Conservation (phyloP, 2,329 filamentous ascomycete genomes). For the Arthrobotrys sinensis region DNA sequence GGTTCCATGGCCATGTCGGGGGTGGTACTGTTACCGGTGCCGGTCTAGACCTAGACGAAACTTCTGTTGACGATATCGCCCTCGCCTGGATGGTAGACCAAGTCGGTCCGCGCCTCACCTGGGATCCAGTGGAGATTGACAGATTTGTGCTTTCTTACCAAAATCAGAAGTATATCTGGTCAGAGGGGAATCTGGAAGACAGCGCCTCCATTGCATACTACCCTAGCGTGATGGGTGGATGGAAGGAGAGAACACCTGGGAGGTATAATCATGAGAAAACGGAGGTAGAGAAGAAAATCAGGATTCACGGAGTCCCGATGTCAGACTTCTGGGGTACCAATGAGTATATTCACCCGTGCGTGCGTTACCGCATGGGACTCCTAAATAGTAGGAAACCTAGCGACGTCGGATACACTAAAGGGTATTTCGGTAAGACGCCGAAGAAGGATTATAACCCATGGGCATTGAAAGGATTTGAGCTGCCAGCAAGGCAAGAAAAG, state of each 20-base stretch:
- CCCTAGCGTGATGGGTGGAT: constrained; percentile 21
- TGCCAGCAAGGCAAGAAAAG: constrained; percentile 4
- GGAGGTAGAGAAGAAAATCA: constrained; percentile 18
- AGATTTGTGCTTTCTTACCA: constrained; percentile 22
- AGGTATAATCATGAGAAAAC: constrained; percentile 37
- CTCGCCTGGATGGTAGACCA: constrained; percentile 51
- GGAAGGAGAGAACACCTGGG: constrained; percentile 30
- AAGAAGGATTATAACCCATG: constrained; percentile 24
- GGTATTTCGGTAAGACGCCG: constrained; percentile 11
- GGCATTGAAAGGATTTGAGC: constrained; percentile 26
- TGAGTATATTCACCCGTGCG: constrained; percentile 38
- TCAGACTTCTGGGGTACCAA: constrained; percentile 37
- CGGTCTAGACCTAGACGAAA: constrained; percentile 12
- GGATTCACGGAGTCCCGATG: neutral
- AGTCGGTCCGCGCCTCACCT: constrained; percentile 22
- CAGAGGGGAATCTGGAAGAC: constrained; percentile 30
- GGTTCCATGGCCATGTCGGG: constrained; percentile 70
- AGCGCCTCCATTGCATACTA: constrained; percentile 30
- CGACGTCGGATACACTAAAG: constrained; percentile 28
- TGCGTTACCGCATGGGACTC: constrained; percentile 32
- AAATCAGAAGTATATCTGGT: constrained; percentile 11
- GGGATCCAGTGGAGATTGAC: constrained; percentile 20
- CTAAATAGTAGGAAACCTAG: constrained; percentile 22
- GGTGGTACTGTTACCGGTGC: constrained; percentile 65
- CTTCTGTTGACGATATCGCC: constrained; percentile 37